These are phyloP conservation scores for Venturiaceae sp. DNA, from an alignment of 2,329 filamentous ascomycete genomes.

Conservation along the genomic window DNA sequence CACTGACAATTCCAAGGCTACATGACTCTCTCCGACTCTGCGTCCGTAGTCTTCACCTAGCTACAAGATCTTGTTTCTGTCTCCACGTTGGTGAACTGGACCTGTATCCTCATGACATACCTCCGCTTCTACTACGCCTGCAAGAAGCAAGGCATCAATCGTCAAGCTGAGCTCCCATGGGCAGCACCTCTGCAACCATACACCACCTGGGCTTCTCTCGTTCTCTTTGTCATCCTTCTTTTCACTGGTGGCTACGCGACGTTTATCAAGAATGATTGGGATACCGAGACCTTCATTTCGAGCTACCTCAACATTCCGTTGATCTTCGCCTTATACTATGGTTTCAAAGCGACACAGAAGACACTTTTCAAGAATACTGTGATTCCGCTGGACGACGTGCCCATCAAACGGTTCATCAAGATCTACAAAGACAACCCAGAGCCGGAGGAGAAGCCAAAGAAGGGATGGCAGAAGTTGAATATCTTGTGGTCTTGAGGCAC, in stretches of 20 bases:
- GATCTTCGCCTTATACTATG: conserved; percentile 59
- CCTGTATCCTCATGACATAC: conserved; percentile 34
- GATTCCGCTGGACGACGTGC: neutral
- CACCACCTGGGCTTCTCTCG: conserved; percentile 58
- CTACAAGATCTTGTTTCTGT: conserved; percentile 35
- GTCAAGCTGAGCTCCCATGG: conserved; percentile 39
- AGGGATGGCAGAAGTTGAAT: neutral
- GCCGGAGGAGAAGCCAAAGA: neutral
- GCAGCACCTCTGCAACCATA: conserved; percentile 58
- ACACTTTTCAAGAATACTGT: conserved; percentile 16
- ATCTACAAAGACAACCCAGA: neutral
- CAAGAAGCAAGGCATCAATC: conserved; percentile 32
- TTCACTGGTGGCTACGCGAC: conserved; percentile 66
- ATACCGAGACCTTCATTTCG: conserved; percentile 22
- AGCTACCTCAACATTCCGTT: conserved; percentile 64
- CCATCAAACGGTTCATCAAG: neutral
- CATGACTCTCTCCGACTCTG: conserved; percentile 28
- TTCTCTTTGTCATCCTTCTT: conserved; percentile 62
- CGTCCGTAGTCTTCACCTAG: conserved; percentile 30
- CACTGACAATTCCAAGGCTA: conserved; percentile 52
- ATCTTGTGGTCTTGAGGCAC: neutral
- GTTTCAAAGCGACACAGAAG: conserved; percentile 51
- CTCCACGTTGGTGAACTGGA: conserved; percentile 34
- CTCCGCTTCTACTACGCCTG: conserved; percentile 38
- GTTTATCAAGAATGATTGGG: conserved; percentile 41